Base-by-base conservation (phyloP, 2,329 filamentous ascomycete species). In the Aureobasidium sp. region DNA sequence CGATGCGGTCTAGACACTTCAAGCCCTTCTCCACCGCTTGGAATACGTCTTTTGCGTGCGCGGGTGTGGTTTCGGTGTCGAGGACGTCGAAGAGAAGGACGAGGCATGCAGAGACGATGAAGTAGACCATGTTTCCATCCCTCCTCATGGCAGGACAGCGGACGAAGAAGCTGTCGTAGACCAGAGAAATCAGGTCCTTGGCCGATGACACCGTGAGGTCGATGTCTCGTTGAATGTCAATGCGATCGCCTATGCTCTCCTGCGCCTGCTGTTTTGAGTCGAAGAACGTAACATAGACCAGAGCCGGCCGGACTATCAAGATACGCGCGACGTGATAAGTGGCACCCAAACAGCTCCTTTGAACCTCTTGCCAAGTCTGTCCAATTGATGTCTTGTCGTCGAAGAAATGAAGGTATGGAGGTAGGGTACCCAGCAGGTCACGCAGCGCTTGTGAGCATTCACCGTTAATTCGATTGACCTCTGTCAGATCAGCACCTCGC, bases 241-340 rank as follows among this genome's bases (percentile, higher is more conserved):
- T 61, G 10, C 29, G 49, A 15, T 55, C 50, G 8, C 59, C 59
- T 11, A 61, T 61, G n/a, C 59, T 61, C 3, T 55, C 59, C n/a
- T 61, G 59, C 1, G 59, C 59, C 21, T 45, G 50, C 15, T 40
- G 29, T 33, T 35, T 42, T 4, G 59, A 61, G 1, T 55, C 50
- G 33, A 61, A 61, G 33, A 61, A 61, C 1, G 59, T 55, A n/a
- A 47, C 50, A 17, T 61, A 61, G 15, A 61, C 35, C 17, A 61
- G 25, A n/a, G 59, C 49, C 3, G 59, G 59, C 2, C 59, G 59
- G 11, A 37, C 35, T 21, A 61, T 57, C 17, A 61, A 25, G 5
- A 61, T 55, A 2, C 35, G 35, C 0, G 40, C 49, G 23, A 61
- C n/a, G 10, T 57, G 43, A 19, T 55, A 61, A 10, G 59, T 61